Base-by-base conservation (phyloP, 169 alveolate species). In the Plasmodium blacklocki region DNA sequence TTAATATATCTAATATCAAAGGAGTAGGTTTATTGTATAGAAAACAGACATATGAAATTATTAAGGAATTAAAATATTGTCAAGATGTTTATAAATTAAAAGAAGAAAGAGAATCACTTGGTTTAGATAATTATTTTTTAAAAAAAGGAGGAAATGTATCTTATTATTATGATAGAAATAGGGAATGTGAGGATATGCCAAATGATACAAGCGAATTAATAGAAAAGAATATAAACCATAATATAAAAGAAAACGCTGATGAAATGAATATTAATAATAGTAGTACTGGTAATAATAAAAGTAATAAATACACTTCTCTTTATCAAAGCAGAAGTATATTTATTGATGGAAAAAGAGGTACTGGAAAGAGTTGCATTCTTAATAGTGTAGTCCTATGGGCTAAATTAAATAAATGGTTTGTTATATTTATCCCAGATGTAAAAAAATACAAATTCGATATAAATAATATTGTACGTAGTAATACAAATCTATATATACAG, bases 381-480 rank as follows among this genome's bases (percentile, higher is more conserved):
- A 94, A 94, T 63, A 94, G 88, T 68, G 92, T 94, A 0, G 93
- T 92, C 9, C 43, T 94, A 43, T 94, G 96, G 96, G 96, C 96
- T 2, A 85, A 95, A 18, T 43, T 85, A 52, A 93, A 92, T 62
- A 93, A 93, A 8, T 94, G 96, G 96, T 60, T 94, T 93, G 96
- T 94, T 15, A 88, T 94, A 8, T 60, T 89, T 62, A 93, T 93
- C 9, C 95, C 96, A 2, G 66, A 78, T 39, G 88, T 94, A 15
- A 93, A 94, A 58, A 92, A 93, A 59, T 94, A 94, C 49, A 87
- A 94, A 67, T 88, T 73, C 63, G 96, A 94, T 52, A 76, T 94
- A 18, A 95, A 95, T 39, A 91, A 52, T 54, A 94, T 94, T 70
- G 94, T 93, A 14, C 89, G 96, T 2, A 93, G 95, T 19, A 94